Evolutionary conservation across 192 early-diverging fungal genomes (phyloP).

Genomic region (Coemansia sp.): DNA sequence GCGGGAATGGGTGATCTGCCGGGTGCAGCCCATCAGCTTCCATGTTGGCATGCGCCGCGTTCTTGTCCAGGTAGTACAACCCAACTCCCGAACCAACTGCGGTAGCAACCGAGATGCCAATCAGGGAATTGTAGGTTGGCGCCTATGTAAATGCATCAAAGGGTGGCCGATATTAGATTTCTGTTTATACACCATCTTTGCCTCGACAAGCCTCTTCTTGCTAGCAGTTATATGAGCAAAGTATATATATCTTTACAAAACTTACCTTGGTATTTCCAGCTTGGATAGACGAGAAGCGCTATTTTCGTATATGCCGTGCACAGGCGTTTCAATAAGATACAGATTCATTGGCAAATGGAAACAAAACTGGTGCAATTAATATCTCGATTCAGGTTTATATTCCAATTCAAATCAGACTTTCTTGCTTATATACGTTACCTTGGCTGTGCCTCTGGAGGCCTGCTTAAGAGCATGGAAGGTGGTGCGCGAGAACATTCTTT

Average conservation of each 20-base stretch:
- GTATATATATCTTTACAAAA: background rate
- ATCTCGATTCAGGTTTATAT: background rate
- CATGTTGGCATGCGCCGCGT: conserved; percentile 73
- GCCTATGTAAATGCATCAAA: conserved; percentile 3
- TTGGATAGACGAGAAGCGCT: conserved; percentile 39
- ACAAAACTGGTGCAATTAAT: background rate
- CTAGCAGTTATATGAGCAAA: background rate
- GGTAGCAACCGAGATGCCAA: conserved; percentile 62
- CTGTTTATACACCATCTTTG: background rate
- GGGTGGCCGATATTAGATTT: background rate
- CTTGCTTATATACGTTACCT: conserved; percentile 15
- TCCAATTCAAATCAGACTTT: background rate
- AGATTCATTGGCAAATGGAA: background rate
- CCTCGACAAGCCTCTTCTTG: background rate
- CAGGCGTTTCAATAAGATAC: background rate
- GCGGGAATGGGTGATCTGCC: conserved; percentile 85
- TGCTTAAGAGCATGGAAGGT: conserved; percentile 37
- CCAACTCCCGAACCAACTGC: conserved; percentile 56
- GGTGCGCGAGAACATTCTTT: conserved; percentile 45
- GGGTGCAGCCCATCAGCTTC: conserved; percentile 91
- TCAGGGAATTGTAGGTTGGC: conserved; percentile 24
- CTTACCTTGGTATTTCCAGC: conserved; percentile 30
- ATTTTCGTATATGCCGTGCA: conserved; percentile 5
- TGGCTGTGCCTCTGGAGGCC: conserved; percentile 32
- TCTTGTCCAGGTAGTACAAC: conserved; percentile 54